Conservation (phyloP, 148 eudicot genomes). For the Amaranthus hypochondriacus region DNA sequence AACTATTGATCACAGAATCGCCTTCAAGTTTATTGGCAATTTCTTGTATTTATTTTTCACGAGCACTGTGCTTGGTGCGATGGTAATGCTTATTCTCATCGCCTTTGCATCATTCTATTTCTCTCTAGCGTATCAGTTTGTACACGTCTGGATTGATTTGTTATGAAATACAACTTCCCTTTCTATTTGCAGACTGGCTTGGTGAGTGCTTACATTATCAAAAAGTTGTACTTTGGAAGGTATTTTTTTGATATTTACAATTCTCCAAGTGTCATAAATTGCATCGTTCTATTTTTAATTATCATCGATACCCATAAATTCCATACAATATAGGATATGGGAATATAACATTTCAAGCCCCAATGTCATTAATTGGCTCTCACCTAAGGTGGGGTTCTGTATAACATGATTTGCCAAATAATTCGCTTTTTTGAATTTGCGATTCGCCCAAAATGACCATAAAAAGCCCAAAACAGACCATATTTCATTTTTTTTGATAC, state of each 20-base stretch:
- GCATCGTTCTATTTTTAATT: neutral
- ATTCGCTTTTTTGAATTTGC: no score
- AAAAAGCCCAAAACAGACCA: no score
- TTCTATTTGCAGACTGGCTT: slow-evolving; percentile 64
- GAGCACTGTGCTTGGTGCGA: slow-evolving; percentile 60
- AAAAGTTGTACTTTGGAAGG: slow-evolving; percentile 72
- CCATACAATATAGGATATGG: no score
- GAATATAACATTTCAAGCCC: no score
- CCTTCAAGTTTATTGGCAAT: slow-evolving; percentile 46
- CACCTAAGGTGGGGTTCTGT: no score
- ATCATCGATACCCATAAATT: neutral
- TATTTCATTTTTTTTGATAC: no score
- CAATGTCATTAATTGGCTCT: no score
- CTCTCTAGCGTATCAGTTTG: neutral
- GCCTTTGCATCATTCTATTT: neutral
- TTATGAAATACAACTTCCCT: neutral
- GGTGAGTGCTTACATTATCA: slow-evolving; percentile 63
- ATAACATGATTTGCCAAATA: no score
- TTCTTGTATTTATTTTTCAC: slow-evolving; percentile 53
- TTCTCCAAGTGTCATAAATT: neutral
- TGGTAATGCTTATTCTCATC: slow-evolving; percentile 34
- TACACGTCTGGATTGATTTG: neutral
- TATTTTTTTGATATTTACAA: slow-evolving; percentile 13
- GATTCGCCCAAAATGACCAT: no score
- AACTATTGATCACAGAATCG: slow-evolving; percentile 37